Conservation (phyloP, 352 stramenopile species). For the Globisporangium spinosum region DNA sequence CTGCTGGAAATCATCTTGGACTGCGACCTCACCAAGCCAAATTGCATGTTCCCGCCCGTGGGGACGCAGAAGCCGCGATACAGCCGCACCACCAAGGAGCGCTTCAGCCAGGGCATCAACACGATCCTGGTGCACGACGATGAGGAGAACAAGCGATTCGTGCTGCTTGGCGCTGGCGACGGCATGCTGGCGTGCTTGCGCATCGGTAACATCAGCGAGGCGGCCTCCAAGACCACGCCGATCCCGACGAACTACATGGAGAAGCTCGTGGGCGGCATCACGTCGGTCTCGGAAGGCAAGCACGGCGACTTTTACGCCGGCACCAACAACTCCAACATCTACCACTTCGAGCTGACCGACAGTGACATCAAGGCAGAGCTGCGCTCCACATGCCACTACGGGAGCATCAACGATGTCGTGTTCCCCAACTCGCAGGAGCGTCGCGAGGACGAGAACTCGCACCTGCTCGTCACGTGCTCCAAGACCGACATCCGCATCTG, state of each 20-base stretch:
- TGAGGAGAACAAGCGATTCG: slow-evolving; percentile 81
- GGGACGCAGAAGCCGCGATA: slow-evolving; percentile 85
- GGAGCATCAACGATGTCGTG: slow-evolving; percentile 92
- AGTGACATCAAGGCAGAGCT: slow-evolving; percentile 51
- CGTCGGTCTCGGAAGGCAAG: slow-evolving; percentile 83
- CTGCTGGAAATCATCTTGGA: slow-evolving; percentile 94
- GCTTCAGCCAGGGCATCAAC: slow-evolving; percentile 91
- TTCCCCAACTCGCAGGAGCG: slow-evolving; percentile 76
- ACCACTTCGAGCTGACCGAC: slow-evolving; percentile 74
- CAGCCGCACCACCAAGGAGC: slow-evolving; percentile 88
- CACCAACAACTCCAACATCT: slow-evolving; percentile 94
- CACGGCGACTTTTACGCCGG: slow-evolving; percentile 88
- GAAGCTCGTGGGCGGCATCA: slow-evolving; percentile 90
- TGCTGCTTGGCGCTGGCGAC: slow-evolving; percentile 90
- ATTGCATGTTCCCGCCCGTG: slow-evolving; percentile 72
- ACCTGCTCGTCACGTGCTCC: slow-evolving; percentile 94
- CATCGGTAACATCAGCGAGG: slow-evolving; percentile 52
- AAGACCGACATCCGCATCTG: slow-evolving; percentile 95
- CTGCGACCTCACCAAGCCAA: slow-evolving; percentile 91
- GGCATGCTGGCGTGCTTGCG: slow-evolving; percentile 89
- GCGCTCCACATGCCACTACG: slow-evolving; percentile 89
- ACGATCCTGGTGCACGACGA: slow-evolving; percentile 86
- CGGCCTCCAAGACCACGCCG: slow-evolving; percentile 57
- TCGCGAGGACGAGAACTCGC: slow-evolving; percentile 75
- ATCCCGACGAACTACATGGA: slow-evolving; percentile 68